Base-by-base conservation (phyloP, 345 rosid species). In the Mangifera indica region DNA sequence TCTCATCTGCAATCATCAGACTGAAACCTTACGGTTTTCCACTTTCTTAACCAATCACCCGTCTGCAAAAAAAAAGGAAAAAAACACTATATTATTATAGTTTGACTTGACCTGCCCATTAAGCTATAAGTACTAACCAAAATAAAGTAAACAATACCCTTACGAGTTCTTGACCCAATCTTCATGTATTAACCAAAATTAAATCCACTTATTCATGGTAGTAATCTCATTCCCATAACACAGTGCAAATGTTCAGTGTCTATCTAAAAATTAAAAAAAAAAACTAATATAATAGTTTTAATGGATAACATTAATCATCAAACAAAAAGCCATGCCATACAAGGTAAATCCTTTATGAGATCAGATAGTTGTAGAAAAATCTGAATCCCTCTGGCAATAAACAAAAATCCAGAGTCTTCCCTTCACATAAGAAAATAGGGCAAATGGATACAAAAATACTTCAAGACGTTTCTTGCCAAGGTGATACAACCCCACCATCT, bases 21-120 rank as follows among this genome's bases (percentile, higher is more conserved):
- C 7, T 10, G 9, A 29, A 2, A 59, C 42, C 51, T 59, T 64
- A 26, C 49, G 40, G 60, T 55, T n/a, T 52, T 72, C 68, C 72
- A 60, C 63, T 18, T 52, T 66, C 65, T 69, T 67, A 69, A 32
- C 71, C 71, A 69, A 40, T 67, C n/a, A 11, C 22, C 10, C 63
- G 22, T 17, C 22, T 57, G 3, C 32, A 29, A 29, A 29, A 29
- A 1, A 29, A 29, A 29, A 29, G 3, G 3, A 29, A 1, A 29
- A 29, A 29, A 1, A 29, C 32, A 29, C 32, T 29, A 29, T 29
- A 29, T 29, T 29, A 29, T 1, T 29, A 29, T 29, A 29, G 3
- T 29, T n/a, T 29, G 32, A 29, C 32, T 29, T 29, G 32, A 29
- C 32, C 32, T n/a, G n/a, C n/a, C n/a, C n/a, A n/a, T n/a, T n/a